Percentiles rank a stretch among this genome's conserved stretches.
Conservation (phyloP, 2,329 filamentous ascomycete genomes). For the Penicillium sp. region DNA sequence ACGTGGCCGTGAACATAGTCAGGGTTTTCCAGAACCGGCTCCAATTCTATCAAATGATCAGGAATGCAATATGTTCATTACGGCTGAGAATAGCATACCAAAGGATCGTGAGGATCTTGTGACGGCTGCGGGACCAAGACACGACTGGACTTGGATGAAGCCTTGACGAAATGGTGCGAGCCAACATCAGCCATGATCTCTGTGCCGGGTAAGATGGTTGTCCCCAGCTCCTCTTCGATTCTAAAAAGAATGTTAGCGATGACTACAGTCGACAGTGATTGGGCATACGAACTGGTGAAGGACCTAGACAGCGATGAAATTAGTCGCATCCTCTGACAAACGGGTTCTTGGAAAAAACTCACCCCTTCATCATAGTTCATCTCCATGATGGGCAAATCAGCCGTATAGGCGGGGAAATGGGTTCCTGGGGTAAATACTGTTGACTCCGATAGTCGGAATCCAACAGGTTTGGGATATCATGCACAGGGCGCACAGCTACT, state of each 20-base stretch:
- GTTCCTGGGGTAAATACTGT: neutral
- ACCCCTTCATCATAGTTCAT: slow-evolving; percentile 49
- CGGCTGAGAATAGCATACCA: slow-evolving; percentile 28
- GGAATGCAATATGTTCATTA: neutral
- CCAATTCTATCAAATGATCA: slow-evolving; percentile 44
- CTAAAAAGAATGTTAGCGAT: slow-evolving; percentile 22
- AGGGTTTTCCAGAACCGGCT: slow-evolving; percentile 49
- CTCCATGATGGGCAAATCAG: slow-evolving; percentile 41
- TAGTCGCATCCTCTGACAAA: too few relatives aligned
- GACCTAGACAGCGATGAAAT: neutral
- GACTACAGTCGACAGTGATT: neutral
- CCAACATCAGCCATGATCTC: slow-evolving; percentile 64
- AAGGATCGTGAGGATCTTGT: slow-evolving; percentile 47
- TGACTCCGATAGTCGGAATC: neutral
- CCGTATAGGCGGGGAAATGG: neutral
- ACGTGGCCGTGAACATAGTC: slow-evolving; percentile 48
- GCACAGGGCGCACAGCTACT: neutral
- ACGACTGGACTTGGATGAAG: slow-evolving; percentile 39
- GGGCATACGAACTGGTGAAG: neutral
- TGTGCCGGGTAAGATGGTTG: slow-evolving; percentile 58
- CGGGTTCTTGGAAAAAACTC: slow-evolving; percentile 8
- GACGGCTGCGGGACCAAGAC: slow-evolving; percentile 56
- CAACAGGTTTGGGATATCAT: neutral
- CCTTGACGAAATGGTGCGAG: slow-evolving; percentile 64
- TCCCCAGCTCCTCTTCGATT: slow-evolving; percentile 54